These are phyloP conservation scores for Blepharisma japonicum DNA, from an alignment of 73 alveolate genomes.

Conservation along the genomic window DNA sequence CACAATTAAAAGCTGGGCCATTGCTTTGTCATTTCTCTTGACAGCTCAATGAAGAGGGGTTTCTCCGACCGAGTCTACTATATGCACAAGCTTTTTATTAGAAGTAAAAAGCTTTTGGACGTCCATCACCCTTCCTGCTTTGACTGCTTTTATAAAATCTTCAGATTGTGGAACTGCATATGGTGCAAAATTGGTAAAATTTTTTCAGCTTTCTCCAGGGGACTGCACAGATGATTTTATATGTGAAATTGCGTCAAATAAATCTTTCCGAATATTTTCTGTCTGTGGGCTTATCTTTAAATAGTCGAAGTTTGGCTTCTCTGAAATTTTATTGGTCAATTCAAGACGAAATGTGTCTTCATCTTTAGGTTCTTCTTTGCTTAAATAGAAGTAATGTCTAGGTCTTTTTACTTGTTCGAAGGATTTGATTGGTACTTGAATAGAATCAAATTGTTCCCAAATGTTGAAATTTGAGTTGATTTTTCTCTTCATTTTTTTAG, in stretches of 20 bases:
- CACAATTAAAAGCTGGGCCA: constrained; percentile 4
- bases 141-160: too few species aligned
- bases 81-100: neutral
- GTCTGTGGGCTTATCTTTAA: too few species aligned
- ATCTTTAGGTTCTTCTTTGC: neutral
- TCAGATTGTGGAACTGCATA: too few species aligned
- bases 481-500: neutral
- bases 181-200: too few species aligned
- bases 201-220: too few species aligned
- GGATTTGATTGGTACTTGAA: neutral
- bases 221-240: too few species aligned
- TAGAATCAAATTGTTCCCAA: constrained; percentile 1
- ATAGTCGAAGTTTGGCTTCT: too few species aligned
- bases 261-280: too few species aligned
- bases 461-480: neutral
- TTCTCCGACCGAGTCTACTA: neutral
- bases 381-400: neutral
- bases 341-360: neutral
- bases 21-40: neutral
- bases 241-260: too few species aligned
- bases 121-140: too few species aligned
- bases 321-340: neutral
- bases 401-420: neutral
- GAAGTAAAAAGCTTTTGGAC: too few species aligned
- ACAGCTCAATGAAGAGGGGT: constrained; percentile 24